Evolutionary conservation across 2,329 filamentous ascomycete species (phyloP).

Genomic region (Niveomyces coronatus): DNA sequence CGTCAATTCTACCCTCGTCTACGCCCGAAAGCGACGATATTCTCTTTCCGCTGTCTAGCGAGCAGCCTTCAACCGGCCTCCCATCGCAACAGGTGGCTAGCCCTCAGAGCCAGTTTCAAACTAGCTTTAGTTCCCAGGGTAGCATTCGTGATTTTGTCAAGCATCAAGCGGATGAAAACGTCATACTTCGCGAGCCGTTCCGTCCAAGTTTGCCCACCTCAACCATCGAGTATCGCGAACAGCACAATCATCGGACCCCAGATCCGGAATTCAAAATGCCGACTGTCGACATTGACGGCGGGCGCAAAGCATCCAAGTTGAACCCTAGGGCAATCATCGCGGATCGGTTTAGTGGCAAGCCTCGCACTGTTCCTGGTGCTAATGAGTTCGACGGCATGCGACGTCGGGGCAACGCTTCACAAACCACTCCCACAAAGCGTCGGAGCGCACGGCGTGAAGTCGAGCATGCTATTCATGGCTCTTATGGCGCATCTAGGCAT

Average conservation of each 20-base stretch:
- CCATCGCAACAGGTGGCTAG: constrained; percentile 29
- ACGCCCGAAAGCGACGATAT: constrained; percentile 27
- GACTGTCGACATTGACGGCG: constrained; percentile 30
- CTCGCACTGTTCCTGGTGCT: constrained; percentile 13
- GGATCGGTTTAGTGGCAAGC: constrained; percentile 12
- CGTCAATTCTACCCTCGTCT: constrained; percentile 38
- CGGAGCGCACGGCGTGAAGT: constrained; percentile 13
- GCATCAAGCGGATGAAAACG: constrained; percentile 43
- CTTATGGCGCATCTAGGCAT: constrained; percentile 1
- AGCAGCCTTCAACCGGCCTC: constrained; percentile 22
- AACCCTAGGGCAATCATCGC: constrained; percentile 25
- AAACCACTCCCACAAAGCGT: constrained; percentile 17
- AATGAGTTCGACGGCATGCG: constrained; percentile 16
- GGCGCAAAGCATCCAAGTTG: constrained; percentile 23
- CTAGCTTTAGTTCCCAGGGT: constrained; percentile 40
- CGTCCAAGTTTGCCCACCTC: constrained; percentile 39
- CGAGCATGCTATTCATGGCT: constrained; percentile 12
- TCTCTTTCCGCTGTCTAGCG: constrained; percentile 27
- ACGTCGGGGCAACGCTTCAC: constrained; percentile 14
- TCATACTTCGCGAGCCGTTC: constrained; percentile 45
- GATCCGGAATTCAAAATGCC: constrained; percentile 47
- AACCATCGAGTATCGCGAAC: constrained; percentile 13
- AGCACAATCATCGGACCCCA: constrained; percentile 26
- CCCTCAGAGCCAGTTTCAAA: constrained; percentile 26
- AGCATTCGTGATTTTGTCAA: constrained; percentile 44